Evolutionary conservation across 2,329 filamentous ascomycete genomes (phyloP).

Genomic region (Claviceps sp.): DNA sequence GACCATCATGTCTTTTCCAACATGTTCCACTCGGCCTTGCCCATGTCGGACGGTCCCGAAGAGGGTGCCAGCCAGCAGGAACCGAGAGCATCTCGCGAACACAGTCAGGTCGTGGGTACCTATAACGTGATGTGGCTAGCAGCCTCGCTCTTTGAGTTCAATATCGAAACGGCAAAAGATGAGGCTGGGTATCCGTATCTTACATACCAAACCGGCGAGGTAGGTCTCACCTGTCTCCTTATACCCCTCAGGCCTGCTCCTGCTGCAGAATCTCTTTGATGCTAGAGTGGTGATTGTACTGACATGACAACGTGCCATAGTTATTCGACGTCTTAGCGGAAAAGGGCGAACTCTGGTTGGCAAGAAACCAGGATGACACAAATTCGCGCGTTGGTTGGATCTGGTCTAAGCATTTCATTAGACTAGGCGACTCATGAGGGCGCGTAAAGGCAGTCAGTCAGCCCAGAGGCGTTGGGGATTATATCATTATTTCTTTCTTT

Average conservation of each 20-base stretch:
- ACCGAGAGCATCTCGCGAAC: conserved; percentile 46
- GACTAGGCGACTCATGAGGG: conserved; percentile 37
- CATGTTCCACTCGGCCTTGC: conserved; percentile 78
- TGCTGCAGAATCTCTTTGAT: background rate
- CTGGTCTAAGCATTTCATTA: conserved; percentile 96
- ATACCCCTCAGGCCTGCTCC: no score
- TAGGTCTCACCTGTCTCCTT: conserved; percentile 22
- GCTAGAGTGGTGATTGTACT: background rate
- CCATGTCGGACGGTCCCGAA: conserved; percentile 55
- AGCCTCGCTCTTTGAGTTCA: conserved; percentile 91
- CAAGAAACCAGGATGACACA: conserved; percentile 89
- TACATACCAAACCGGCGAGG: conserved; percentile 87
- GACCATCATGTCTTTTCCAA: conserved; percentile 52
- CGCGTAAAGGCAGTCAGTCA: background rate
- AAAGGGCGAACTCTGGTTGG: conserved; percentile 95
- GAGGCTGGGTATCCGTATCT: conserved; percentile 94
- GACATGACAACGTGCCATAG: conserved; percentile 21
- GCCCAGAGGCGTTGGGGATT: no score
- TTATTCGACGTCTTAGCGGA: conserved; percentile 89
- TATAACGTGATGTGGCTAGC: conserved; percentile 79
- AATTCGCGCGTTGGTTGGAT: conserved; percentile 81
- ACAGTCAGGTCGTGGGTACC: conserved; percentile 36
- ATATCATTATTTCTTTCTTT: background rate
- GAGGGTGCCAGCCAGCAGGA: conserved; percentile 34
- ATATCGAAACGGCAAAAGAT: conserved; percentile 80